Base-by-base conservation (phyloP, 2,329 filamentous ascomycete genomes). In the Xylaria multiplex region DNA sequence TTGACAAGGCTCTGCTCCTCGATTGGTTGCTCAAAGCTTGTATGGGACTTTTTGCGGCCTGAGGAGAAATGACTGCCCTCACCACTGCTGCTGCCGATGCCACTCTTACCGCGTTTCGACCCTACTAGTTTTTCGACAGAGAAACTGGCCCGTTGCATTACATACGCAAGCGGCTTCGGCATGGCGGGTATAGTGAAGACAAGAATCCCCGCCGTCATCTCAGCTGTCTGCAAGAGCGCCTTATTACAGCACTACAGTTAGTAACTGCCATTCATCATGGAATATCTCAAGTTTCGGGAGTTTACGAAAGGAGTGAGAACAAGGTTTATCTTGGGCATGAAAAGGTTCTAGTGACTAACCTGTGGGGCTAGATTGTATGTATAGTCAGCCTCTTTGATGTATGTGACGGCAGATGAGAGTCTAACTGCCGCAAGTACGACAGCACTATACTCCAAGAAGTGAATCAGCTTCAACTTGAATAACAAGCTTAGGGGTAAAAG, bases 201-300 rank as follows among this genome's bases (percentile, higher is more conserved):
- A 7, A 68, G 45, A 24, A 66, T 59, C 16, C 52, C 61, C 13
- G 59, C 59, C 11, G 63, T 66, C 63, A 66, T 68, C 30, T 68
- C 66, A 27, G 59, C 56, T 11, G 50, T 53, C 27, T 46, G 52
- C 14, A 65, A 60, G 13, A 68, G 62, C 14, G 59, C 56, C 48
- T 50, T 50, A 16, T 50, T 32, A 35, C 9, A 35, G 13, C 13
- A 32, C 11, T 30, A 14, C 8, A 32, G 48, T 50, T 14, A 50
- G 48, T 50, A 9, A 50, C 30, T 6, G n/a, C 14, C 14, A 3
- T 14, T 50, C 16, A 50, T 50, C 14, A 2, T 14, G 16, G 16
- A 14, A 30, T 49, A 4, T 30, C 14, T 16, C 7, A 4, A 8
- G 24, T 7, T 49, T 16, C 6, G 14, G 24, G 19, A 16, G 16